phyloP scores from a whole-genome alignment of 2,329 filamentous ascomycete genomes.

The Aspergillus sp. region DNA sequence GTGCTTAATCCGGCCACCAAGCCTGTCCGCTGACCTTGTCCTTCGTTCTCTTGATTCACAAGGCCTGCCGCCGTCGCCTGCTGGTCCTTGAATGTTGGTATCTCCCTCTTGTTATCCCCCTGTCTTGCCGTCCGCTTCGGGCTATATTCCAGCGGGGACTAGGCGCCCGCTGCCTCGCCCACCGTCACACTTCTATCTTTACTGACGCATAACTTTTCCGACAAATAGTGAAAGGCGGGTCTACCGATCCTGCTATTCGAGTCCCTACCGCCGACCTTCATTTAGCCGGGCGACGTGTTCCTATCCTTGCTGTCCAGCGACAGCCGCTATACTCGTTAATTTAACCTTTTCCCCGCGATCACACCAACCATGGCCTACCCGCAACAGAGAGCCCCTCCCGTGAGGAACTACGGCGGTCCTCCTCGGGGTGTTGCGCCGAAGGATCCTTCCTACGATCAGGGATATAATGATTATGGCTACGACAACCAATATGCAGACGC shows the following conservation, averaged over 20 bases:
- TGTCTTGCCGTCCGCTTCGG: background rate
- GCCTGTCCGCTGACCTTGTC: conserved; percentile 20
- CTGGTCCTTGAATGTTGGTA: conserved; percentile 4
- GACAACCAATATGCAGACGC: conserved; percentile 28
- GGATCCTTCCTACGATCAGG: conserved; percentile 32
- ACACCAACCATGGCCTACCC: conserved; percentile 40
- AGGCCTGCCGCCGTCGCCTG: background rate
- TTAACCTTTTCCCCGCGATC: background rate
- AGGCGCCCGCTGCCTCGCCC: conserved; percentile 5
- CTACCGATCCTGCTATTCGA: background rate
- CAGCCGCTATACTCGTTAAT: background rate
- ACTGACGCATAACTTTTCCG: background rate
- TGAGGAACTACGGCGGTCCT: conserved; percentile 36
- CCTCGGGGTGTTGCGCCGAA: conserved; percentile 29
- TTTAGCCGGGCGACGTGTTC: background rate
- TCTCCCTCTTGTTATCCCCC: background rate
- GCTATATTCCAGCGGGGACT: conserved; percentile 13
- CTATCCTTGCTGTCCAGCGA: background rate
- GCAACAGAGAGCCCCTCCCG: conserved; percentile 38
- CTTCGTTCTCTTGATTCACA: background rate
- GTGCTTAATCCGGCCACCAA: conserved; percentile 16
- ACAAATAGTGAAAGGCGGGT: background rate
- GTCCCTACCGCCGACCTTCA: background rate
- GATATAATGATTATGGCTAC: conserved; percentile 33
- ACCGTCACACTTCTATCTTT: background rate